These are phyloP conservation scores for Penicillium sp. DNA, from an alignment of 2,329 filamentous ascomycete species.

Conservation along the genomic window DNA sequence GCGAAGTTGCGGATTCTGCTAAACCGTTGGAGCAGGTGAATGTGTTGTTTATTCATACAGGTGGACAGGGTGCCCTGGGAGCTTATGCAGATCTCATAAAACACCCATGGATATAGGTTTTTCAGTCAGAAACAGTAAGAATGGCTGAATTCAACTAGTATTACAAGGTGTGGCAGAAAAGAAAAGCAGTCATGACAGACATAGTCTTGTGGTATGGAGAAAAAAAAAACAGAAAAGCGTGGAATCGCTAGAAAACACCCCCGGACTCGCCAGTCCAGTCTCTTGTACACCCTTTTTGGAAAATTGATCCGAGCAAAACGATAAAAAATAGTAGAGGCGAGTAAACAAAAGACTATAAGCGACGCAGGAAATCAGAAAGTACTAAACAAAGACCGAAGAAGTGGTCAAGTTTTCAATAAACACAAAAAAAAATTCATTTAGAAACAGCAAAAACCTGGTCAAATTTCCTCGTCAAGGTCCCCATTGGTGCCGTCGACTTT, in stretches of 20 bases:
- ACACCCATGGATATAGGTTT: not conserved
- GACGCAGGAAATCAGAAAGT: constrained; percentile 4
- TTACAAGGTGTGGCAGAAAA: constrained; percentile 26
- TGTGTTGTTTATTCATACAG: constrained; percentile 39
- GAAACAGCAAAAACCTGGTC: not conserved
- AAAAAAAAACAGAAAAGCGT: constrained; percentile 9
- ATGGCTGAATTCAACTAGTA: constrained; percentile 29
- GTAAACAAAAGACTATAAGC: constrained; percentile 8
- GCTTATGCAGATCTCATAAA: constrained; percentile 26
- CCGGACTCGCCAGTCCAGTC: constrained; percentile 18
- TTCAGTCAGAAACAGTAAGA: not conserved
- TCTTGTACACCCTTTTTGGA: constrained; percentile 24
- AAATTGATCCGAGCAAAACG: constrained; percentile 9
- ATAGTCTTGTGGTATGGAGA: constrained; percentile 19
- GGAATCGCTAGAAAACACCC: constrained; percentile 17
- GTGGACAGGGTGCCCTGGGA: constrained; percentile 35
- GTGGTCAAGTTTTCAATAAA: constrained; percentile 13
- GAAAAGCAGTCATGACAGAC: constrained; percentile 21
- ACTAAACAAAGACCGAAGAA: constrained; percentile 6
- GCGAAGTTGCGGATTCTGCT: constrained; percentile 18
- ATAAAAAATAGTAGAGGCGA: constrained; percentile 10
- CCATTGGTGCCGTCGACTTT: not conserved
- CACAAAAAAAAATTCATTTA: constrained; percentile 8
- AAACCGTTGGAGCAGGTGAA: constrained; percentile 22
- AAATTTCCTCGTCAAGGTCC: constrained; percentile 3